A percentile compares a stretch with the other conserved stretches of the same genome.
Evolutionary conservation across 352 stramenopile genomes (phyloP).

Genomic region (Phytophthora foliorum): DNA sequence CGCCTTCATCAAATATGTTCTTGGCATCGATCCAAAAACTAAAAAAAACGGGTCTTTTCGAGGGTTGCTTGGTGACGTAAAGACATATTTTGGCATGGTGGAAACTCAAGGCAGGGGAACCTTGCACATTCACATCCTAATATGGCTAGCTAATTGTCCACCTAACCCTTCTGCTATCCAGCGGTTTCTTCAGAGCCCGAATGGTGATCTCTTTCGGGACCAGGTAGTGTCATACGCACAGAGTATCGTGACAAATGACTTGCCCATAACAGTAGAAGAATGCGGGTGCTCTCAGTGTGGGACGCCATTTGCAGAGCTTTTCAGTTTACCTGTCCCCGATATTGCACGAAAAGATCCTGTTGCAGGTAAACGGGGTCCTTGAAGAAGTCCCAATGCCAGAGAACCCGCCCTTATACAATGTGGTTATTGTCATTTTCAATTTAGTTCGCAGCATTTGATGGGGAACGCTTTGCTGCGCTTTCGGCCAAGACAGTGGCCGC

Average conservation of each 20-base stretch:
- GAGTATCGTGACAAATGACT: constrained; percentile 5
- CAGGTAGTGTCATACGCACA: background rate
- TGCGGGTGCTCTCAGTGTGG: background rate
- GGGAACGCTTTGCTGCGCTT: background rate
- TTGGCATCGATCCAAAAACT: background rate
- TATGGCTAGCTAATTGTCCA: background rate
- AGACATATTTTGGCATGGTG: background rate
- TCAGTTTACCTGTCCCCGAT: no score
- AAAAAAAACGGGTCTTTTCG: background rate
- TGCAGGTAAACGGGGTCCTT: background rate
- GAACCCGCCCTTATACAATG: constrained; percentile 4
- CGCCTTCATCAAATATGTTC: background rate
- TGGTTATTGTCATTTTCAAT: background rate
- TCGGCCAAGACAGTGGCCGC: background rate
- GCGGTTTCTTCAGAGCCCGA: background rate
- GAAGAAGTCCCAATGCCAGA: background rate
- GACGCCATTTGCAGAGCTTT: background rate
- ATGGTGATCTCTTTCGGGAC: background rate
- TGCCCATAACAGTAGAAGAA: background rate
- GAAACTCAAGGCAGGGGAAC: background rate
- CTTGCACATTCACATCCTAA: constrained; percentile 12
- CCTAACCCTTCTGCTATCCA: background rate
- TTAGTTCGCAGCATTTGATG: constrained; percentile 10
- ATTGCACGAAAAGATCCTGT: background rate
- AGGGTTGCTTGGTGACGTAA: background rate